Evolutionary conservation across 2,329 filamentous ascomycete genomes (phyloP).

Genomic region (Aspergillus melleus): DNA sequence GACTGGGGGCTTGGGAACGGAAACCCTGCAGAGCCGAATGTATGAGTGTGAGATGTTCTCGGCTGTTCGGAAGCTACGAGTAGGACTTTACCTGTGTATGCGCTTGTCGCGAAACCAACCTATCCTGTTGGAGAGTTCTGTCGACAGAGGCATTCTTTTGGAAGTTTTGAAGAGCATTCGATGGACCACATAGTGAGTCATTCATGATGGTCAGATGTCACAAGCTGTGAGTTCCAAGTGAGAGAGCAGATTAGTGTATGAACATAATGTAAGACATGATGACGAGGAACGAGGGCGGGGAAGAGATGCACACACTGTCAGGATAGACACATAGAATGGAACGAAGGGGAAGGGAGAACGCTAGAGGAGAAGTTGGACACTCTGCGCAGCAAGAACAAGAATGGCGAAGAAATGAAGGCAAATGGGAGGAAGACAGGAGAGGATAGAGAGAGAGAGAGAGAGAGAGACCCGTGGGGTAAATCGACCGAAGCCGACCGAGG

Average conservation of each 20-base stretch:
- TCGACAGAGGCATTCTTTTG: slow-evolving; percentile 69
- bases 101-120: slow-evolving; percentile 56
- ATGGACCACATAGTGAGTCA: slow-evolving; percentile 71
- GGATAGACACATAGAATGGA: neutral
- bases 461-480: slow-evolving; percentile 16
- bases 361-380: too few species aligned
- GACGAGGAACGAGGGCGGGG: too few species aligned
- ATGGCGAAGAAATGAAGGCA: neutral
- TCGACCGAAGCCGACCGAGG: slow-evolving; percentile 19
- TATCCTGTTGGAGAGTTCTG: slow-evolving; percentile 71
- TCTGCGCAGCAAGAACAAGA: too few species aligned
- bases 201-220: slow-evolving; percentile 52
- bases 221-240: neutral
- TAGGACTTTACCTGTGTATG: slow-evolving; percentile 53
- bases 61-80: neutral
- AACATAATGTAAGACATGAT: neutral
- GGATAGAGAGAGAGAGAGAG: slow-evolving; percentile 1
- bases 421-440: slow-evolving; percentile 5
- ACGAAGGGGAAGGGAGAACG: too few species aligned
- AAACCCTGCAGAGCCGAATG: slow-evolving; percentile 56
- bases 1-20: slow-evolving; percentile 57
- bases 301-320: neutral
- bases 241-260: neutral
- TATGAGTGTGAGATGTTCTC: neutral
- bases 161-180: slow-evolving; percentile 72